These are phyloP conservation scores for Penicillium sp. DNA, from an alignment of 2,329 filamentous ascomycete genomes.

Conservation along the genomic window DNA sequence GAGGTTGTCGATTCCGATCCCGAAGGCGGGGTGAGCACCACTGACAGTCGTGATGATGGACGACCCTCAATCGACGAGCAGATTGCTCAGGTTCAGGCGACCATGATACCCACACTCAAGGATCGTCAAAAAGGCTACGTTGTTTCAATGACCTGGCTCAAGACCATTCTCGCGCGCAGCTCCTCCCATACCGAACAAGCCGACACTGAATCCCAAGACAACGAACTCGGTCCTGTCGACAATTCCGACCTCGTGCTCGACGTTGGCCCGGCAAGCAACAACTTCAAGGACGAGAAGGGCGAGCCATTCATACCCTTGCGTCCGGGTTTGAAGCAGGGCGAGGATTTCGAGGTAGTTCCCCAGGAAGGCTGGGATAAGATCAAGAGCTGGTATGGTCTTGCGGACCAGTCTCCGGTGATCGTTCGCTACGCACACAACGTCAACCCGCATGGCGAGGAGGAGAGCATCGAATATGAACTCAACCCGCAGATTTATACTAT, in stretches of 20 bases:
- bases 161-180: conserved; percentile 69
- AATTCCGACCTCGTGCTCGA: conserved; percentile 80
- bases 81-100: conserved; percentile 70
- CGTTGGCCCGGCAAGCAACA: conserved; percentile 44
- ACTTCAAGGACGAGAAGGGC: conserved; percentile 51
- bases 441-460: conserved; percentile 51
- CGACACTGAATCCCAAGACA: conserved; percentile 63
- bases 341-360: conserved; percentile 78
- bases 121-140: conserved; percentile 78
- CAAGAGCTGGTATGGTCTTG: conserved; percentile 79
- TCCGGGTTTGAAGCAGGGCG: conserved; percentile 64
- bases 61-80: conserved; percentile 64
- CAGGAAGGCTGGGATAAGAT: conserved; percentile 81
- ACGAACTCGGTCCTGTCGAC: conserved; percentile 78
- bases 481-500: conserved; percentile 84
- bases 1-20: conserved; percentile 36
- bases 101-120: conserved; percentile 59
- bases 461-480: conserved; percentile 79
- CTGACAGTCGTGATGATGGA: background rate
- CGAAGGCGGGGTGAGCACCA: conserved; percentile 26
- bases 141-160: conserved; percentile 79
- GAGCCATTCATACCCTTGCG: conserved; percentile 72
- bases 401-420: conserved; percentile 71
- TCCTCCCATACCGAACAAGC: conserved; percentile 60
- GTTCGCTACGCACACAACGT: conserved; percentile 79